Base-by-base conservation (phyloP, 371 early-diverging fungal genomes). In the Haplosporangium sp. region DNA sequence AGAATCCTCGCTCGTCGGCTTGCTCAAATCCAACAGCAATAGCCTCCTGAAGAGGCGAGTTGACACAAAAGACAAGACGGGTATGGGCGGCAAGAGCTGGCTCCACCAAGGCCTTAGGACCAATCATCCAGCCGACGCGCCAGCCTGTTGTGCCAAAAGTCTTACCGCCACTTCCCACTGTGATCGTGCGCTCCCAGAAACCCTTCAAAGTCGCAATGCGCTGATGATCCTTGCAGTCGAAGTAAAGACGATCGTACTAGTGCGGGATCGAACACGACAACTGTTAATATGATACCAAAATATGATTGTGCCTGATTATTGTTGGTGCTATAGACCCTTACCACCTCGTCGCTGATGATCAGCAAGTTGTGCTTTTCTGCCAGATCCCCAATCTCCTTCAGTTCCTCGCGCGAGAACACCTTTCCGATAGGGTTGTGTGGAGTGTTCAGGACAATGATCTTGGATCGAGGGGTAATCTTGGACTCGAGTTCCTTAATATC, bases 361-460 rank as follows among this genome's bases (percentile, higher is more conserved):
- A 98, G 81, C 74, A 98, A 82, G 73, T 98, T 94, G 83, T 92
- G 87, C 67, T 94, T 89, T 50, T 79, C 82, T 6, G 96, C 96
- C 16, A 98, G 80, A 41, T 85, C 81, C 16, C 93, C 96, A 67
- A 98, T 94, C 42, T 85, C 90, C 59, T 81, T 74, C 47, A 98
- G 83, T 77, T 98, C 98, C 16, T 90, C 86, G 52, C 90, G 86
- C 16, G 90, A 86, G 79, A 95, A 97, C 21, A 93, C 92, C 71
- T 94, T 93, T 23, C 96, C 96, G 16, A 96, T 89, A 7, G 98
- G 98, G 81, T 98, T 98, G 83, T 98, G 95, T 36, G 98, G 98
- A 23, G 96, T 98, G 82, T 97, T 98, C 79, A 98, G 65, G 8
- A 98, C 92, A 64, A 98, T 86, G 71, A 96, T 91, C 86, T 94